These are phyloP conservation scores for Conticribra weissflogii DNA, from an alignment of 108 stramenopile species.

Conservation along the genomic window DNA sequence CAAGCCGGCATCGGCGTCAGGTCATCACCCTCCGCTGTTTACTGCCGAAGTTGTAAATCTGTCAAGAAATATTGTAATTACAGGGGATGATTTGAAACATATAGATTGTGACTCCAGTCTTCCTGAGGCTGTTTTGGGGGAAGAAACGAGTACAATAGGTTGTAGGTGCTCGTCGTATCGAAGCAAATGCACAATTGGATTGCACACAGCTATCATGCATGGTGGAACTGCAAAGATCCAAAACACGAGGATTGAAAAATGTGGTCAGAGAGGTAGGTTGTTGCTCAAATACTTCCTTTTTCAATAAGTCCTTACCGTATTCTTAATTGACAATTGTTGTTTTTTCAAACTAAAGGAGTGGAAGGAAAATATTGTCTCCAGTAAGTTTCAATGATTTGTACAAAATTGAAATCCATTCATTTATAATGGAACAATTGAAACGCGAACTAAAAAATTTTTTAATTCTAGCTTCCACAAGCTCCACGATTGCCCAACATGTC, in stretches of 20 bases:
- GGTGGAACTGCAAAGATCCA: slow-evolving; percentile 43
- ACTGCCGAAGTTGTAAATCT: slow-evolving; percentile 66
- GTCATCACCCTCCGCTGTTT: slow-evolving; percentile 23
- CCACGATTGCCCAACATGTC: slow-evolving; percentile 50
- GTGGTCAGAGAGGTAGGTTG: slow-evolving; percentile 64
- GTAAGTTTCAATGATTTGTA: too few relatives aligned
- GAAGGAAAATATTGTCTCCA: slow-evolving; percentile 63
- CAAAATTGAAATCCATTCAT: too few relatives aligned
- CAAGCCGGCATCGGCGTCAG: background rate
- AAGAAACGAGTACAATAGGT: slow-evolving; percentile 30
- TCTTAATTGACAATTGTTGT: too few relatives aligned
- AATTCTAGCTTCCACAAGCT: slow-evolving; percentile 62
- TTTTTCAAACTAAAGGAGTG: slow-evolving; percentile 35
- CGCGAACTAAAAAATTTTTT: too few relatives aligned
- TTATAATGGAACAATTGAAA: too few relatives aligned
- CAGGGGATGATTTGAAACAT: slow-evolving; percentile 65
- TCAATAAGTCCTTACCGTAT: too few relatives aligned
- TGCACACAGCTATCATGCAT: slow-evolving; percentile 49
- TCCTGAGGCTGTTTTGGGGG: slow-evolving; percentile 46
- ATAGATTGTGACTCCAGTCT: slow-evolving; percentile 51
- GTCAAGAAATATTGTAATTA: slow-evolving; percentile 58
- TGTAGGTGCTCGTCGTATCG: slow-evolving; percentile 55
- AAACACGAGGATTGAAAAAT: slow-evolving; percentile 55
- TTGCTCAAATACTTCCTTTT: too few relatives aligned
- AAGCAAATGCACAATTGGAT: slow-evolving; percentile 55